Percentiles rank a stretch among this genome's conserved stretches.
phyloP scores from a whole-genome alignment of 495 filamentous ascomycete genomes.

The Talaromyces proteolyticus region DNA sequence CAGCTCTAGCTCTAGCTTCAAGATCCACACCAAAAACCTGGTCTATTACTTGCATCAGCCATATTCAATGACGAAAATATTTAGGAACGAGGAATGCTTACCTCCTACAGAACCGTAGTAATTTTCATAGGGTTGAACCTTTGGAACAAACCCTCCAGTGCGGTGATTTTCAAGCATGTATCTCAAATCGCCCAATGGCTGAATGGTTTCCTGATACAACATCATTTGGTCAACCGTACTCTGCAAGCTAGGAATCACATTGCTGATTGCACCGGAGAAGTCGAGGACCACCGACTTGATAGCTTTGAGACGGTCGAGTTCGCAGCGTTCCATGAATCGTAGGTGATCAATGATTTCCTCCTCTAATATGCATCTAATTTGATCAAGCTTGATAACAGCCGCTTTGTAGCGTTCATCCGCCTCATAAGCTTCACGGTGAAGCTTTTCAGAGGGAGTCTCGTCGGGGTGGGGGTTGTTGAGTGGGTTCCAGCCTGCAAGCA shows the following conservation, averaged over 20 bases:
- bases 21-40: constrained; percentile 97
- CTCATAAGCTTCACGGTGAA: constrained; percentile 85
- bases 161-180: constrained; percentile 98
- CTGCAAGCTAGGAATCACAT: constrained; percentile 94
- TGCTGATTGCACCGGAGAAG: constrained; percentile 96
- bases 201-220: constrained; percentile 97
- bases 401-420: constrained; percentile 92
- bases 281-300: constrained; percentile 97
- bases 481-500: constrained; percentile 85
- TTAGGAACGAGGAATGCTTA: constrained; percentile 16
- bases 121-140: constrained; percentile 93
- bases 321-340: constrained; percentile 95
- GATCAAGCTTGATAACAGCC: constrained; percentile 75
- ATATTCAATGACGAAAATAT: not conserved
- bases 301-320: constrained; percentile 91
- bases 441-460: constrained; percentile 79
- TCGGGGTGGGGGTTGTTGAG: constrained; percentile 84
- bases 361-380: constrained; percentile 86
- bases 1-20: constrained; percentile 85
- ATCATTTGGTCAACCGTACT: constrained; percentile 97
- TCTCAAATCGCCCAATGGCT: constrained; percentile 82
- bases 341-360: constrained; percentile 90
- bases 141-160: constrained; percentile 86
- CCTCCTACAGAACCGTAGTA: constrained; percentile 96
- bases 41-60: constrained; percentile 44